Percentiles rank a stretch among this genome's conserved stretches.
phyloP scores from a whole-genome alignment of 345 rosid species.

The Eucalyptus polyanthemos region DNA sequence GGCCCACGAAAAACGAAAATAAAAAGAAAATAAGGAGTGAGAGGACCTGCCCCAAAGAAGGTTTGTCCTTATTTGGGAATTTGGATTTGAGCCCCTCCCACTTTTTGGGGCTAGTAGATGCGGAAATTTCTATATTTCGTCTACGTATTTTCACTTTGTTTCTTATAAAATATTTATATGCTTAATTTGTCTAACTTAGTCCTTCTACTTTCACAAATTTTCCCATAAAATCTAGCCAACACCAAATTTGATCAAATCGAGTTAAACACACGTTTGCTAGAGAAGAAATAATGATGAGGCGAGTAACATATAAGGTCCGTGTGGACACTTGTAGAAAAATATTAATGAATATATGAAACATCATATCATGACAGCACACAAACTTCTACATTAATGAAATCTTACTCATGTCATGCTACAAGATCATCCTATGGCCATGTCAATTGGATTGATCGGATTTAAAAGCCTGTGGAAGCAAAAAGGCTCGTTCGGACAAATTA shows the following conservation, averaged over 20 bases:
- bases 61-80: not conserved
- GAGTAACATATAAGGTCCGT: too few species aligned
- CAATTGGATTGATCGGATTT: not conserved
- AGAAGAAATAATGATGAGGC: not conserved
- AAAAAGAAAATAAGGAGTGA: not conserved
- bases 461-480: rapidly evolving
- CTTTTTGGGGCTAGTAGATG: not conserved
- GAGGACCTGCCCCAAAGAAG: not conserved
- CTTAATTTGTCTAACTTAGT: not conserved
- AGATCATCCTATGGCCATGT: not conserved
- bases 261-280: rapidly evolving
- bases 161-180: not conserved
- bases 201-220: not conserved
- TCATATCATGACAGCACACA: not conserved
- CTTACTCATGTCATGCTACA: not conserved
- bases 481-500: rapidly evolving
- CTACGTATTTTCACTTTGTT: too few species aligned
- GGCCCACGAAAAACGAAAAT: not conserved
- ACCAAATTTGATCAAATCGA: not conserved
- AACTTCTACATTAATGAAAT: not conserved
- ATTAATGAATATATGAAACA: rapidly evolving
- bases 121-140: not conserved
- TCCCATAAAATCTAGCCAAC: not conserved
- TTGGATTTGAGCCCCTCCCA: not conserved
- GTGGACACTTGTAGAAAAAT: not conserved